A percentile compares a stretch with the other conserved stretches of the same genome.
Conservation (phyloP, 192 early-diverging fungal genomes). For the Jimgerdemannia flammicorona region DNA sequence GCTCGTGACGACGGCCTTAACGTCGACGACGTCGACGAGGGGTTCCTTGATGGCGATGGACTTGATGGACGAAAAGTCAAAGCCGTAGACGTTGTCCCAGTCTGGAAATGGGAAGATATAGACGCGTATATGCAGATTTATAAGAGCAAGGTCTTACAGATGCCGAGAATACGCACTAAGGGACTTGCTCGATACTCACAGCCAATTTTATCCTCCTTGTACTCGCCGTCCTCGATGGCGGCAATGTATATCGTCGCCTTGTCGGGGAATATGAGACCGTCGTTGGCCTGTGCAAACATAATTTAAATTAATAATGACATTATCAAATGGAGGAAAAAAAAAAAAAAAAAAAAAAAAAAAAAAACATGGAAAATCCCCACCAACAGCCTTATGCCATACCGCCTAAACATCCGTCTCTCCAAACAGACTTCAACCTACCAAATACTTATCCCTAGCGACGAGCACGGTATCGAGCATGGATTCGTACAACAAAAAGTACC, state of each 20-base stretch:
- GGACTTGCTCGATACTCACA: too few species aligned
- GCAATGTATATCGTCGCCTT: slow-evolving; percentile 84
- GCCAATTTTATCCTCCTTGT: slow-evolving; percentile 87
- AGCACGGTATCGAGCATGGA: slow-evolving; percentile 99
- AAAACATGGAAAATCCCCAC: too few species aligned
- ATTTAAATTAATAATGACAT: too few species aligned
- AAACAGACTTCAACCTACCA: slow-evolving; percentile 30
- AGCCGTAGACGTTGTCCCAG: slow-evolving; percentile 96
- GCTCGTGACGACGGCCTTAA: slow-evolving; percentile 79
- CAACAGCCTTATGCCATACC: too few species aligned
- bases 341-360: too few species aligned
- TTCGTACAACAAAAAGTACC: slow-evolving; percentile 97
- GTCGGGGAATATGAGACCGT: slow-evolving; percentile 88
- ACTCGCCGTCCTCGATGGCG: slow-evolving; percentile 93
- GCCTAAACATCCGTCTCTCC: too few species aligned
- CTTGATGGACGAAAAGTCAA: slow-evolving; percentile 96
- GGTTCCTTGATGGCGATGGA: slow-evolving; percentile 82
- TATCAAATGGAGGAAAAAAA: too few species aligned
- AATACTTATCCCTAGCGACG: slow-evolving; percentile 91
- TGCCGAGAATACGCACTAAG: too few species aligned
- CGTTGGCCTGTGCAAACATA: slow-evolving; percentile 41
- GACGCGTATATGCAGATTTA: too few species aligned
- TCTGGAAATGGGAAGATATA: slow-evolving; percentile 11
- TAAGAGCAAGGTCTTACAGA: too few species aligned
- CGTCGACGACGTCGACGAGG: slow-evolving; percentile 93